These are phyloP conservation scores for Rubia balearica DNA, from an alignment of 305 asterid species.

Conservation along the genomic window DNA sequence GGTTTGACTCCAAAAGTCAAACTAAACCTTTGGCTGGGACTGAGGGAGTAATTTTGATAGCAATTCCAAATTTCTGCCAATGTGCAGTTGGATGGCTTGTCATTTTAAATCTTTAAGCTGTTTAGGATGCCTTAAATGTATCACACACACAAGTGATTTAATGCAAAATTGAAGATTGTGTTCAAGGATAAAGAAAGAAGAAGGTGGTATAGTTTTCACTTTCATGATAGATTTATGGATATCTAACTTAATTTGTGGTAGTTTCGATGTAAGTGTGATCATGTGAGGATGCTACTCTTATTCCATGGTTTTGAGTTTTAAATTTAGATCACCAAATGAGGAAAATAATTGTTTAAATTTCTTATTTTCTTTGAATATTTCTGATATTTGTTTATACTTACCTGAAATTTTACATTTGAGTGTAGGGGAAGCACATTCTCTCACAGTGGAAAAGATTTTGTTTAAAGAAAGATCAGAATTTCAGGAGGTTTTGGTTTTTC, in stretches of 20 bases:
- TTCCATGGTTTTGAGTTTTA: not conserved
- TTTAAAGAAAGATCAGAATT: conserved; percentile 72
- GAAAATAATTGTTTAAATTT: not conserved
- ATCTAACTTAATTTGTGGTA: not conserved
- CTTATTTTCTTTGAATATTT: not conserved
- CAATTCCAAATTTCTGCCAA: not conserved
- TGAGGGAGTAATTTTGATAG: not conserved
- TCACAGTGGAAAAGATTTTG: conserved; percentile 69
- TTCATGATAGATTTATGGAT: not conserved
- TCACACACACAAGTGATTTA: not conserved
- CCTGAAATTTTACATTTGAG: conserved; percentile 2
- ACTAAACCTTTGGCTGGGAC: no score
- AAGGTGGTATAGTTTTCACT: not conserved
- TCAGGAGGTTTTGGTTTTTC: conserved; percentile 90
- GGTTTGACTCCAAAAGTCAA: no score
- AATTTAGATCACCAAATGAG: not conserved
- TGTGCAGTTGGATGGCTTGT: not conserved
- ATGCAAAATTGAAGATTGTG: not conserved
- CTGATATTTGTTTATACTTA: not conserved
- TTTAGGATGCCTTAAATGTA: conserved; percentile 4
- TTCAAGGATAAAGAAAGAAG: not conserved
- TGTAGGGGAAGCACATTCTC: conserved; percentile 89
- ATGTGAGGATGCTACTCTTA: not conserved
- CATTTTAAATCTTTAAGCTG: not conserved
- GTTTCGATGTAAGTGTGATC: not conserved